Evolutionary conservation across 331 rosid genomes (phyloP).

Genomic region (Quercus phellos): DNA sequence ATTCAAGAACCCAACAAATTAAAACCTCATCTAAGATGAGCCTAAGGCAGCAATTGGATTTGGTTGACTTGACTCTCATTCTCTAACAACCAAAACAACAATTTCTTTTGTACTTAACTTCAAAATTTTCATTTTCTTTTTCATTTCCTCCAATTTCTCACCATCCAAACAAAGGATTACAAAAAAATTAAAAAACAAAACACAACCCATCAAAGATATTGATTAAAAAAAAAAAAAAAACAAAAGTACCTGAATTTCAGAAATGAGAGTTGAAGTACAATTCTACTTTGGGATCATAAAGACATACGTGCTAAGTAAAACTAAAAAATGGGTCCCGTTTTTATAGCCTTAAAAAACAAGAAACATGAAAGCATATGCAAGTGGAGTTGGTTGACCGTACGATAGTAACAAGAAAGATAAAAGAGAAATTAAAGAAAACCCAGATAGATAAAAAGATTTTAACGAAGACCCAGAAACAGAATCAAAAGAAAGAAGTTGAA

Average conservation of each 20-base stretch:
- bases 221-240: too few species aligned
- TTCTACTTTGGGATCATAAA: neutral
- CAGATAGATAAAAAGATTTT: neutral
- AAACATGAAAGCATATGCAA: neutral
- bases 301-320: neutral
- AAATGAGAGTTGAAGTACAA: neutral
- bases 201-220: neutral
- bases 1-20: neutral
- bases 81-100: conserved; percentile 14
- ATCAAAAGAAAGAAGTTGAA: conserved; percentile 1
- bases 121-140: neutral
- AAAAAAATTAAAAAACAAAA: neutral
- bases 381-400: conserved; percentile 17
- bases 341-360: conserved; percentile 6
- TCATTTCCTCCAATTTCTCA: neutral
- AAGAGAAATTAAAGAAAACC: neutral
- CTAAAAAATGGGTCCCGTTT: neutral
- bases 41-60: neutral
- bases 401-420: conserved; percentile 1
- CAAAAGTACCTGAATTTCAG: neutral
- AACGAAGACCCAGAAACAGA: conserved; percentile 16
- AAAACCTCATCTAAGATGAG: neutral
- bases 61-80: conserved; percentile 10
- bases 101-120: neutral
- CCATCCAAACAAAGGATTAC: conserved; percentile 6